Percentiles rank a stretch among this genome's conserved stretches.
These are phyloP conservation scores for Fusarium keratoplasticum DNA, from an alignment of 2,329 filamentous ascomycete species.

Conservation along the genomic window DNA sequence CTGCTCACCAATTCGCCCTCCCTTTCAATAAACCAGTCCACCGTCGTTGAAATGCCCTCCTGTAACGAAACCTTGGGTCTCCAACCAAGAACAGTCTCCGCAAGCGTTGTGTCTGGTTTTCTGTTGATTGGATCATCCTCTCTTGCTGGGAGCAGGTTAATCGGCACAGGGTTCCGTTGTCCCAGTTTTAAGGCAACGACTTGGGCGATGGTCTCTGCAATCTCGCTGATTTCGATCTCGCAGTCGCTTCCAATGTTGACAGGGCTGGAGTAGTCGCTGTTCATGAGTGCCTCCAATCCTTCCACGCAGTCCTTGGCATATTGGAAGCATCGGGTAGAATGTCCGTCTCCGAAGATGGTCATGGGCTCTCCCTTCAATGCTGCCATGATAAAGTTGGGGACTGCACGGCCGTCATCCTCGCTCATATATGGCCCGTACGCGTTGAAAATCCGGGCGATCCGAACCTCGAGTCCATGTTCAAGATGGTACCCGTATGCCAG, in stretches of 20 bases:
- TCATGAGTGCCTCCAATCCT: constrained; percentile 29
- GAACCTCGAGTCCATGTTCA: constrained; percentile 36
- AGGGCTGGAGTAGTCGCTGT: constrained; percentile 25
- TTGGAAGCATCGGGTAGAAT: constrained; percentile 31
- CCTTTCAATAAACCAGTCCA: constrained; percentile 35
- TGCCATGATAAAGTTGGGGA: constrained; percentile 37
- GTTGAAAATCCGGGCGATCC: constrained; percentile 38
- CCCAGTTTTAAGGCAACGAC: constrained; percentile 27
- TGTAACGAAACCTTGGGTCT: constrained; percentile 18
- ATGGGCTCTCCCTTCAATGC: constrained; percentile 28
- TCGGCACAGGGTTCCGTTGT: constrained; percentile 2
- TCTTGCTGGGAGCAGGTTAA: constrained; percentile 18
- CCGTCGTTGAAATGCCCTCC: constrained; percentile 24
- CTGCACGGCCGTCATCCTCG: constrained; percentile 22
- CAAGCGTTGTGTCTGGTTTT: constrained; percentile 30
- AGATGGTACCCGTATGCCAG: constrained; percentile 47
- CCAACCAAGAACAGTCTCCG: constrained; percentile 21
- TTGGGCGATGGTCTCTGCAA: constrained; percentile 24
- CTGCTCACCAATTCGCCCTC: constrained; percentile 19
- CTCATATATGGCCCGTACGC: constrained; percentile 33
- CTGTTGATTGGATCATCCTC: constrained; percentile 33
- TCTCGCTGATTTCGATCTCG: constrained; percentile 28
- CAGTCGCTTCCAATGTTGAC: constrained; percentile 35
- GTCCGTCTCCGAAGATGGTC: constrained; percentile 32
- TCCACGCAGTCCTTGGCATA: constrained; percentile 22